These are phyloP conservation scores for Calvatia gigantea DNA, from an alignment of 768 basidiomycete species.

Conservation along the genomic window DNA sequence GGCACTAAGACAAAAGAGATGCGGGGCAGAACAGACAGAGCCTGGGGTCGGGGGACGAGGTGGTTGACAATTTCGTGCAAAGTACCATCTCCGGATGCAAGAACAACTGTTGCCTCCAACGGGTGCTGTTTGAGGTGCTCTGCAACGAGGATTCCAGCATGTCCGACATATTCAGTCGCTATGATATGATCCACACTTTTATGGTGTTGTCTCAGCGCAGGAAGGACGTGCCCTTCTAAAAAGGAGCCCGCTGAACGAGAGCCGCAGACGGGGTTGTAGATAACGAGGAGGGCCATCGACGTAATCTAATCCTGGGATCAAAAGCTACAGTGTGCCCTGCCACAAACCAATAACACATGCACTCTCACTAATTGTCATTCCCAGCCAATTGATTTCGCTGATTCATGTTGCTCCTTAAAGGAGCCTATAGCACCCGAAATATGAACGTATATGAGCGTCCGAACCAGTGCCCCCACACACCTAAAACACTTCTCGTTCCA, in stretches of 20 bases:
- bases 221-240: slow-evolving; percentile 59
- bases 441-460: too few relatives aligned
- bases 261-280: slow-evolving; percentile 80
- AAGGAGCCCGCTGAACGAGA: slow-evolving; percentile 51
- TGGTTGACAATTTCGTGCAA: slow-evolving; percentile 83
- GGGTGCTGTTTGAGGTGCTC: slow-evolving; percentile 30
- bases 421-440: too few relatives aligned
- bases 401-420: background rate
- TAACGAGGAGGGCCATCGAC: slow-evolving; percentile 48
- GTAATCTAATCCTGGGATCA: background rate
- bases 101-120: slow-evolving; percentile 39
- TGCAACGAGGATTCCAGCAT: slow-evolving; percentile 50
- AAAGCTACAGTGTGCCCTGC: background rate
- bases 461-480: too few relatives aligned
- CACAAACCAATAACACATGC: too few relatives aligned
- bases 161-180: slow-evolving; percentile 47
- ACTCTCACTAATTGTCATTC: background rate
- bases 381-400: background rate
- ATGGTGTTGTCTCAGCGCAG: slow-evolving; percentile 48
- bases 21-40: slow-evolving; percentile 12
- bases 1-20: slow-evolving; percentile 58
- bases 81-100: slow-evolving; percentile 90
- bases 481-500: background rate
- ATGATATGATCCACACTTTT: slow-evolving; percentile 35
- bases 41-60: slow-evolving; percentile 29